phyloP scores from a whole-genome alignment of 768 basidiomycete genomes.

The Collybia mongolica region DNA sequence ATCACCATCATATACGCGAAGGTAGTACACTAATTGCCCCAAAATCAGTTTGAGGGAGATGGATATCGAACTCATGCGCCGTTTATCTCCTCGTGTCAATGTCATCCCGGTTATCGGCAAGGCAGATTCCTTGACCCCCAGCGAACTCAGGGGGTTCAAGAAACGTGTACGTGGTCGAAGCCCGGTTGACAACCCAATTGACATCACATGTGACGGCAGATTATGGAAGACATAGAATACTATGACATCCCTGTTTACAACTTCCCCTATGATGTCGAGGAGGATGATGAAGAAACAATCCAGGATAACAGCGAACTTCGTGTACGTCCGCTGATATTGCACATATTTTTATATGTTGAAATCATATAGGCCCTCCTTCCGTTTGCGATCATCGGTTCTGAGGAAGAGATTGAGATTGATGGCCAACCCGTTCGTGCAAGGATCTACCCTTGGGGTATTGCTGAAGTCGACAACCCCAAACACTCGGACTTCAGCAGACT shows the following conservation, averaged over 20 bases:
- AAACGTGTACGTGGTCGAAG: slow-evolving; percentile 60
- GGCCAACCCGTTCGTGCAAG: slow-evolving; percentile 91
- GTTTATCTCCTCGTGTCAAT: slow-evolving; percentile 95
- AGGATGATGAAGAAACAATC: slow-evolving; percentile 98
- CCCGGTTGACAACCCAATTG: background rate
- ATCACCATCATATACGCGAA: background rate
- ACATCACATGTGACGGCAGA: slow-evolving; percentile 42
- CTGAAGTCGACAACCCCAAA: slow-evolving; percentile 98
- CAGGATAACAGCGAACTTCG: slow-evolving; percentile 96
- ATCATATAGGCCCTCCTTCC: slow-evolving; percentile 79
- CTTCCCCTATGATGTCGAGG: slow-evolving; percentile 99
- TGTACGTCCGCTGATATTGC: slow-evolving; percentile 39
- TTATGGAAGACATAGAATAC: slow-evolving; percentile 99
- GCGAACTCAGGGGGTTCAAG: slow-evolving; percentile 93
- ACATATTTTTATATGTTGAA: slow-evolving; percentile 2
- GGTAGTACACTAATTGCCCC: slow-evolving; percentile 5
- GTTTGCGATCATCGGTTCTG: slow-evolving; percentile 96
- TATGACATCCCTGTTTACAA: slow-evolving; percentile 99
- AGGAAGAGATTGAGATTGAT: slow-evolving; percentile 93
- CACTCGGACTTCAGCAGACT: slow-evolving; percentile 98
- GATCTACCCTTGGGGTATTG: slow-evolving; percentile 98
- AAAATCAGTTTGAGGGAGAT: slow-evolving; percentile 83
- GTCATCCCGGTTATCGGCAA: slow-evolving; percentile 99
- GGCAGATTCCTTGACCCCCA: slow-evolving; percentile 91
- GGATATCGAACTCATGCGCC: slow-evolving; percentile 99